Conservation (phyloP, 768 basidiomycete genomes). For the Mycena epipterygia region DNA sequence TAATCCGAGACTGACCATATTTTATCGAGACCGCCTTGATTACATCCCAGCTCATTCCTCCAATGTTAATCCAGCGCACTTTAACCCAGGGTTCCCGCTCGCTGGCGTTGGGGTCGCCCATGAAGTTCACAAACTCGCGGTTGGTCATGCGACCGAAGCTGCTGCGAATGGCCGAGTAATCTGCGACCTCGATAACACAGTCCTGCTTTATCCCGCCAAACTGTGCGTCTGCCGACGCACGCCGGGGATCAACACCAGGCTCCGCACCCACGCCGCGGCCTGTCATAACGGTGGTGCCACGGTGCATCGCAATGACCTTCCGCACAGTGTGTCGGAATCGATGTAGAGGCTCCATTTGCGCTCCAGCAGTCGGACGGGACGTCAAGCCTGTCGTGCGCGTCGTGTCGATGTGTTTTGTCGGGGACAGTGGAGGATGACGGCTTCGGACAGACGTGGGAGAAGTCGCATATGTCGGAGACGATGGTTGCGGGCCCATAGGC, state of each 20-base stretch:
- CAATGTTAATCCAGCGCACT: slow-evolving; percentile 83
- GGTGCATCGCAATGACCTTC: slow-evolving; percentile 75
- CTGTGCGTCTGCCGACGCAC: slow-evolving; percentile 65
- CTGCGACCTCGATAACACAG: slow-evolving; percentile 76
- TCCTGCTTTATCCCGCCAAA: slow-evolving; percentile 72
- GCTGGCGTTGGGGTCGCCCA: slow-evolving; percentile 60
- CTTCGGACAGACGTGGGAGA: slow-evolving; percentile 30
- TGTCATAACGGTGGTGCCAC: slow-evolving; percentile 57
- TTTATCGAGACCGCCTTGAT: slow-evolving; percentile 75
- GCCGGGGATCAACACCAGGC: slow-evolving; percentile 78
- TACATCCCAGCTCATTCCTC: slow-evolving; percentile 80
- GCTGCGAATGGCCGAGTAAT: slow-evolving; percentile 72
- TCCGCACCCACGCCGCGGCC: slow-evolving; percentile 70
- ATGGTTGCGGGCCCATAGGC: slow-evolving; percentile 39
- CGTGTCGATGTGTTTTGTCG: slow-evolving; percentile 31
- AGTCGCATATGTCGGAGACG: slow-evolving; percentile 40
- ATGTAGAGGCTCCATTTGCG: slow-evolving; percentile 56
- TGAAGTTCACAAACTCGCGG: slow-evolving; percentile 68
- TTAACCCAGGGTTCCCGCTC: slow-evolving; percentile 71
- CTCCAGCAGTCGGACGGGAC: slow-evolving; percentile 21
- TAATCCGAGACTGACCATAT: slow-evolving; percentile 60
- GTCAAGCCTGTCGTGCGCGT: slow-evolving; percentile 27
- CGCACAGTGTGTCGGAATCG: slow-evolving; percentile 68
- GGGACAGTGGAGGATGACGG: slow-evolving; percentile 31
- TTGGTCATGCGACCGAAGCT: slow-evolving; percentile 72